Conservation (phyloP, 768 basidiomycete species). For the Lactarius evosmus region DNA sequence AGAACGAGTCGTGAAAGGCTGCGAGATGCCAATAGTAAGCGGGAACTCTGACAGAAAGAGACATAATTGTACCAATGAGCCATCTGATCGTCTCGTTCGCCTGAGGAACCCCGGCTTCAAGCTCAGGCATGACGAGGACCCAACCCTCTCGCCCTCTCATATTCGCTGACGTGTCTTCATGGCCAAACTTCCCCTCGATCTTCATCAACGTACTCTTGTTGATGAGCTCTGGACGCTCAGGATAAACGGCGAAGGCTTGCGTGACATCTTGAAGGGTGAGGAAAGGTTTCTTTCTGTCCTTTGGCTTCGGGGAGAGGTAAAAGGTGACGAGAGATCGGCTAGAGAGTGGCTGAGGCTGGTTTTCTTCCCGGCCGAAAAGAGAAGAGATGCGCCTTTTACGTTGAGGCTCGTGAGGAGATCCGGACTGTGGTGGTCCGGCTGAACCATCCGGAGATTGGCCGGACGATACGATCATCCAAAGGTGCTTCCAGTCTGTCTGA, state of each 20-base stretch:
- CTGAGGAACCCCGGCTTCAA: constrained; percentile 57
- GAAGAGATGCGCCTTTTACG: constrained; percentile 60
- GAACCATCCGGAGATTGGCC: constrained; percentile 36
- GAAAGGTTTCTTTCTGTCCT: constrained; percentile 69
- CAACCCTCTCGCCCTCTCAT: constrained; percentile 79
- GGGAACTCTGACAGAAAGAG: background rate
- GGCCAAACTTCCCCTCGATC: constrained; percentile 79
- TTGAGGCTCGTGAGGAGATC: constrained; percentile 28
- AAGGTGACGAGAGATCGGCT: constrained; percentile 49
- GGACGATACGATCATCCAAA: constrained; percentile 76
- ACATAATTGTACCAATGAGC: constrained; percentile 65
- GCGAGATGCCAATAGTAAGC: constrained; percentile 24
- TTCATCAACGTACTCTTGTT: constrained; percentile 88
- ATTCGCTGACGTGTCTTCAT: constrained; percentile 62
- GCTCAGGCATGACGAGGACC: constrained; percentile 88
- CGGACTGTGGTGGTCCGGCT: constrained; percentile 29
- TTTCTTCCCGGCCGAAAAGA: constrained; percentile 54
- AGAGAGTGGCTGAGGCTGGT: constrained; percentile 32
- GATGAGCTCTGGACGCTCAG: constrained; percentile 91
- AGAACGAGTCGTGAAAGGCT: constrained; percentile 85
- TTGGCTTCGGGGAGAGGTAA: constrained; percentile 60
- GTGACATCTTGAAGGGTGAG: constrained; percentile 67
- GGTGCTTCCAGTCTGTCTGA: constrained; percentile 93
- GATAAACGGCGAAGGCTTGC: constrained; percentile 93
- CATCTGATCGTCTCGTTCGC: constrained; percentile 87